Evolutionary conservation across 2,329 filamentous ascomycete species (phyloP), one percentile per base, ranked within the genome.

Genomic region (Passalora sequoiae): DNA sequence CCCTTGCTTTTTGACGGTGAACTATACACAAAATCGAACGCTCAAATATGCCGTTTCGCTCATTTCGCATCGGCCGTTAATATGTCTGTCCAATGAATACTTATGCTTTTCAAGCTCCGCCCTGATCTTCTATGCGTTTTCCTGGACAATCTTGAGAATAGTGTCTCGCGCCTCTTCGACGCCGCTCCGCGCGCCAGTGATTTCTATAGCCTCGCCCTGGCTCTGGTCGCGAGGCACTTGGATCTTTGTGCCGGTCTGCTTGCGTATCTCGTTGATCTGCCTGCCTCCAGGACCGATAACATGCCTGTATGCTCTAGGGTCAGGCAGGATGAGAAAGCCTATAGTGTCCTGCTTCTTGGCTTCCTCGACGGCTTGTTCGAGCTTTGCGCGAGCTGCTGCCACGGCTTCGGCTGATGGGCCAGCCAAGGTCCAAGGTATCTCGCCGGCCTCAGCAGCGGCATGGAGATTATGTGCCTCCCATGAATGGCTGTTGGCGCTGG

Each of bases 211-310:
- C 66, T 96, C 89, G 16, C 74, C 76, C 55, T 71, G 69, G 37
- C 72, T 72, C 66, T 94, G 85, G 60, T 87, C 83, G 54, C 86
- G 82, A 16, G 92, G 49, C 9, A 15, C 91, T 53, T 89, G 89
- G 63, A 98, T 94, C 69, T 85, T 89, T 69, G 89, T 96, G 43
- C 86, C 86, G 39, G 89, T 96, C 72, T 92, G 81, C 71, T 87
- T 88, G 56, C 92, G 82, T 63, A 98, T 96, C 30, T 80, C 73
- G 69, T 96, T 96, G 65, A 98, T 94, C 67, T 91, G 91, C 66
- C 80, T 85, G 46, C 92, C 92, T 47, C 84, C 86, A 53, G 84
- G 82, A 4, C 92, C 92, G 56, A 98, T 89, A 37, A 98, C 86
- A 53, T 85, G 85, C 50, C 91, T 81, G 73, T 96, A 95, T 35